Evolutionary conservation across 1,284 basidiomycete species (phyloP).

Genomic region (Inonotus obliquus): DNA sequence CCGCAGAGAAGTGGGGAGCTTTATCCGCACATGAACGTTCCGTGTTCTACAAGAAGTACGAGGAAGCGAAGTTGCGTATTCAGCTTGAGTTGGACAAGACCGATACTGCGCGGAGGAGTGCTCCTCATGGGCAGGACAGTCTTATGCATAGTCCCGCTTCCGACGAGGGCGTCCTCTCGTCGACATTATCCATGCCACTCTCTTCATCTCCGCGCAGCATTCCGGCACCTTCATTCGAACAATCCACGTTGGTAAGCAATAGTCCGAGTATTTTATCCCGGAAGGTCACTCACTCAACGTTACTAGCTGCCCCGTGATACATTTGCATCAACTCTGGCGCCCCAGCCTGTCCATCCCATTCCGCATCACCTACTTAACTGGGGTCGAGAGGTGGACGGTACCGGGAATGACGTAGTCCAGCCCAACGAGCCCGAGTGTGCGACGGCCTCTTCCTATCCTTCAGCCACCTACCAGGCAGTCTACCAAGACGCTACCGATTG

Average conservation of each 20-base stretch:
- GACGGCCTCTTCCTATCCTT: too few relatives aligned
- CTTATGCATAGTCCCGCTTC: not conserved
- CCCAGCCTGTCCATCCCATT: not conserved
- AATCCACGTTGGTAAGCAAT: not conserved
- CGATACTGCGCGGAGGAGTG: constrained; percentile 24
- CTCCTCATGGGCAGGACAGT: constrained; percentile 29
- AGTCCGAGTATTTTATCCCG: not conserved
- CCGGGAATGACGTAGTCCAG: too few relatives aligned
- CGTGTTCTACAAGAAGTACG: not conserved
- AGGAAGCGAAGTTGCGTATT: not conserved
- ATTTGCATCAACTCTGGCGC: not conserved
- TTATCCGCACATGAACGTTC: not conserved
- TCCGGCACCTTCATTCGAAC: not conserved
- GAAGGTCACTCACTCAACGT: not conserved
- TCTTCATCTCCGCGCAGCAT: not conserved
- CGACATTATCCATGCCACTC: too few relatives aligned
- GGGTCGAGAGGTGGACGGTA: not conserved
- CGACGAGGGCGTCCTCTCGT: not conserved
- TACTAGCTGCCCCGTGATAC: not conserved
- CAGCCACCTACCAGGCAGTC: too few relatives aligned
- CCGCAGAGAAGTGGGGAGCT: not conserved
- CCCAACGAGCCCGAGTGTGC: too few relatives aligned
- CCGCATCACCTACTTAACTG: not conserved
- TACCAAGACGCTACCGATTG: too few relatives aligned
- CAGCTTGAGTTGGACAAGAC: constrained; percentile 27